phyloP scores from a whole-genome alignment of 495 filamentous ascomycete species.

The Rhypophila decipiens region DNA sequence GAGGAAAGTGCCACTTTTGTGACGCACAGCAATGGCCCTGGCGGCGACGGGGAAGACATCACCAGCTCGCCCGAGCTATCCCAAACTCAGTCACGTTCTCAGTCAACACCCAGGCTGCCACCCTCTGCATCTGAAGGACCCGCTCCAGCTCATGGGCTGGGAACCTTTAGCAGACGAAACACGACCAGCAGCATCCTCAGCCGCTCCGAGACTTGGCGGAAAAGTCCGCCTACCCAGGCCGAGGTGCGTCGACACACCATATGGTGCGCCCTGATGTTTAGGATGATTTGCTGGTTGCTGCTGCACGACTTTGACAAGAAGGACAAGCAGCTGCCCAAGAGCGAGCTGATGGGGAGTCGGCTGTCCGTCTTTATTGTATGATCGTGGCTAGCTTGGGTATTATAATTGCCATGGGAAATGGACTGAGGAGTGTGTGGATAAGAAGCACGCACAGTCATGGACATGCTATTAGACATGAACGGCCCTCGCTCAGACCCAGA shows the following conservation, averaged over 20 bases:
- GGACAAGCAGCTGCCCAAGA: slow-evolving; percentile 33
- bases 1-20: too few relatives aligned
- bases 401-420: too few relatives aligned
- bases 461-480: too few relatives aligned
- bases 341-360: slow-evolving; percentile 32
- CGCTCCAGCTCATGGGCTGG: too few relatives aligned
- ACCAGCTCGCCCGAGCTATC: neutral
- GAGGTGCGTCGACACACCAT: slow-evolving; percentile 20
- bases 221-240: slow-evolving; percentile 1
- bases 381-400: too few relatives aligned
- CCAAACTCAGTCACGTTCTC: neutral
- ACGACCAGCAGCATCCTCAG: neutral
- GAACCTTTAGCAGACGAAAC: neutral
- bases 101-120: slow-evolving; percentile 1
- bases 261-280: slow-evolving; percentile 34
- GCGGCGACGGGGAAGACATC: neutral
- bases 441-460: too few relatives aligned
- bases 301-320: slow-evolving; percentile 39
- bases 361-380: slow-evolving; percentile 35
- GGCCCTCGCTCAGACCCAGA: too few relatives aligned
- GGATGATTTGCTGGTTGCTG: slow-evolving; percentile 43
- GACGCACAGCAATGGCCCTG: too few relatives aligned
- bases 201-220: neutral
- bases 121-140: neutral
- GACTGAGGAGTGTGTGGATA: too few relatives aligned